Evolutionary conservation across 2,329 filamentous ascomycete genomes (phyloP), one percentile per base, ranked within the genome.

Genomic region (Neonectria neomacrospora): DNA sequence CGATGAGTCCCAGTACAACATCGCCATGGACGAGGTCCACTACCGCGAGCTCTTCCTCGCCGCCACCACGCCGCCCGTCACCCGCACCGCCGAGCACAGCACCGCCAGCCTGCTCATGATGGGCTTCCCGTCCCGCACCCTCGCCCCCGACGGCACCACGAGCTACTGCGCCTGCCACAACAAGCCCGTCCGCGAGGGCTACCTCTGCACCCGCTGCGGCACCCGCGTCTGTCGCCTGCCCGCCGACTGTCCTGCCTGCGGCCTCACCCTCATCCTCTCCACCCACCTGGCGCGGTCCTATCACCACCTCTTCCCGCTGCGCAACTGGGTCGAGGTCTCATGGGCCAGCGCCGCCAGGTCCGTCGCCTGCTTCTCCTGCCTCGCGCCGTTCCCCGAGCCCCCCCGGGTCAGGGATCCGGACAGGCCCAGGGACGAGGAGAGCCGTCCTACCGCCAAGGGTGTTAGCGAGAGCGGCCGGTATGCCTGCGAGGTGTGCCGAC

Each of bases 211-310:
- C 14, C 87, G 96, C 61, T 99, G 96, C 80, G 87, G 87, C 54
- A 88, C 90, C 65, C 96, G 96, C 79, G 94, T 99, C 41, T 99
- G 96, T 83, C 88, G 89, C 53, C 82, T 99, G 39, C 96, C 96
- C 0, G 89, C 93, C 37, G 94, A 97, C 75, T 99, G 96, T 75
- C 95, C 96, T 0, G 90, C 91, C 26, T 99, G 96, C 78, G 90
- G 93, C 16, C 86, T 99, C 53, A 98, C 95, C 0, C 87, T 99
- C 37, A 97, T 99, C 66, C 86, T 98, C 3, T 97, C 93, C 1
- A 99, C 96, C 0, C 94, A 97, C 80, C 82, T 97, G 63, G 94
- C 94, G 5, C 86, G 94, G n/a, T 96, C 92, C 0, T 97, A 97
- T 74, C 94, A 97, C 76, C 94, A 97, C 76, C 83, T 97, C 1